phyloP scores from a whole-genome alignment of 2,329 filamentous ascomycete genomes.

The Aspergillus aculeatus region DNA sequence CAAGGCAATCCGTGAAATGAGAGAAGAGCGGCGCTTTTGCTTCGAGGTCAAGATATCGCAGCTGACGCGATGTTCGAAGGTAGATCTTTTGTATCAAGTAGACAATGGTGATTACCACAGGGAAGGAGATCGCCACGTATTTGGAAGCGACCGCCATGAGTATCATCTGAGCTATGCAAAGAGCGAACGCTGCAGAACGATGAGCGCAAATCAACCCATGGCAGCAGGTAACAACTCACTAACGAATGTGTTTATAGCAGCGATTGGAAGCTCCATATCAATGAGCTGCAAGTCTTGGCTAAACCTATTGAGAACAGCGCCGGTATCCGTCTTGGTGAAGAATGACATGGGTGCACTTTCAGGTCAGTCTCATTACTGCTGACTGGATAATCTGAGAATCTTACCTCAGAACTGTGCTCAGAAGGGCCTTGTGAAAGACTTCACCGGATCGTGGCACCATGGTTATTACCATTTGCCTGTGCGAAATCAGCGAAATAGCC shows the following conservation, averaged over 20 bases:
- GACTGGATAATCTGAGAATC: constrained; percentile 13
- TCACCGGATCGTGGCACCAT: constrained; percentile 56
- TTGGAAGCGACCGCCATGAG: constrained; percentile 51
- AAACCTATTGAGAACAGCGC: constrained; percentile 44
- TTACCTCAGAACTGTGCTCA: constrained; percentile 50
- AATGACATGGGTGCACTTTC: constrained; percentile 42
- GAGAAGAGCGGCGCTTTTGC: constrained; percentile 51
- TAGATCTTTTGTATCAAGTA: constrained; percentile 45
- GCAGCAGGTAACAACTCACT: constrained; percentile 21
- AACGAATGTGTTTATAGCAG: constrained; percentile 41
- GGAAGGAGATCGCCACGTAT: constrained; percentile 53
- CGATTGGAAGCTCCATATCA: constrained; percentile 45
- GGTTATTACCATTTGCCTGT: constrained; percentile 51
- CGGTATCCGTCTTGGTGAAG: constrained; percentile 44
- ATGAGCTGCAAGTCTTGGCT: constrained; percentile 47
- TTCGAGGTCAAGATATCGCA: constrained; percentile 55
- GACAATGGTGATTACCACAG: constrained; percentile 50
- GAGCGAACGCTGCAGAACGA: constrained; percentile 22
- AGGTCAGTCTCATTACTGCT: constrained; percentile 18
- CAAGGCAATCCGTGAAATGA: constrained; percentile 51
- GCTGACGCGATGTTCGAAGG: constrained; percentile 47
- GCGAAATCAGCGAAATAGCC: not conserved
- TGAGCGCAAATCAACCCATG: not conserved
- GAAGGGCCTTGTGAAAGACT: constrained; percentile 49
- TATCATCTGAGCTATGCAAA: constrained; percentile 47